These are phyloP conservation scores for Podospora fimiseda DNA, from an alignment of 495 filamentous ascomycete species.

Conservation along the genomic window DNA sequence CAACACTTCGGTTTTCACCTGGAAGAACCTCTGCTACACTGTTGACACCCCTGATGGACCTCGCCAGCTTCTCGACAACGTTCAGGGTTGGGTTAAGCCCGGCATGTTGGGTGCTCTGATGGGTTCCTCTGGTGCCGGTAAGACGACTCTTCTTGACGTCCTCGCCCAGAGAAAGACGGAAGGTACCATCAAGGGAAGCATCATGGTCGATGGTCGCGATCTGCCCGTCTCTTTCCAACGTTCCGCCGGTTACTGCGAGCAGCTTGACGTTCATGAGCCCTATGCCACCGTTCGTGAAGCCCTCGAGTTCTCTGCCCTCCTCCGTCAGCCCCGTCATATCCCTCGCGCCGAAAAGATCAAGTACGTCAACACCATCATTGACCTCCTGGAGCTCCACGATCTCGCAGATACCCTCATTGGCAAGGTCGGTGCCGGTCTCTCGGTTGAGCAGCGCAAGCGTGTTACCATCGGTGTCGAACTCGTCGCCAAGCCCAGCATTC, in stretches of 20 bases:
- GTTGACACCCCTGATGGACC: conserved; percentile 59
- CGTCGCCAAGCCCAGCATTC: conserved; percentile 72
- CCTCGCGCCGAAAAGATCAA: conserved; percentile 63
- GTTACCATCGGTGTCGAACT: conserved; percentile 92
- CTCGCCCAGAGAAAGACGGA: conserved; percentile 70
- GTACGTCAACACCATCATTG: conserved; percentile 85
- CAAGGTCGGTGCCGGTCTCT: conserved; percentile 55
- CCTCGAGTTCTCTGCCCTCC: conserved; percentile 67
- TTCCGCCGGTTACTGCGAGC: conserved; percentile 79
- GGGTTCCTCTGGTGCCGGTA: conserved; percentile 77
- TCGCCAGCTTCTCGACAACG: conserved; percentile 53
- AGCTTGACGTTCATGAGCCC: conserved; percentile 75
- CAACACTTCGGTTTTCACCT: conserved; percentile 53
- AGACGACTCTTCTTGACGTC: conserved; percentile 58
- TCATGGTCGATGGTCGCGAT: conserved; percentile 69
- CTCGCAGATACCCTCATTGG: conserved; percentile 79
- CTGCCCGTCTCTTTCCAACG: conserved; percentile 71
- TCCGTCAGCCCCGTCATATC: conserved; percentile 65
- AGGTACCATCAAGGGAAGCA: conserved; percentile 63
- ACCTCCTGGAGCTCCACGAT: conserved; percentile 70
- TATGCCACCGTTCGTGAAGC: conserved; percentile 79
- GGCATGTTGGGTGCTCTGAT: conserved; percentile 74
- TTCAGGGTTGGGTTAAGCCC: conserved; percentile 73
- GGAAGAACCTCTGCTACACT: conserved; percentile 55
- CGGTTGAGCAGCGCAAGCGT: conserved; percentile 50